Base-by-base conservation (phyloP, 805 yeast genomes). In the Teunomyces pallodes region DNA sequence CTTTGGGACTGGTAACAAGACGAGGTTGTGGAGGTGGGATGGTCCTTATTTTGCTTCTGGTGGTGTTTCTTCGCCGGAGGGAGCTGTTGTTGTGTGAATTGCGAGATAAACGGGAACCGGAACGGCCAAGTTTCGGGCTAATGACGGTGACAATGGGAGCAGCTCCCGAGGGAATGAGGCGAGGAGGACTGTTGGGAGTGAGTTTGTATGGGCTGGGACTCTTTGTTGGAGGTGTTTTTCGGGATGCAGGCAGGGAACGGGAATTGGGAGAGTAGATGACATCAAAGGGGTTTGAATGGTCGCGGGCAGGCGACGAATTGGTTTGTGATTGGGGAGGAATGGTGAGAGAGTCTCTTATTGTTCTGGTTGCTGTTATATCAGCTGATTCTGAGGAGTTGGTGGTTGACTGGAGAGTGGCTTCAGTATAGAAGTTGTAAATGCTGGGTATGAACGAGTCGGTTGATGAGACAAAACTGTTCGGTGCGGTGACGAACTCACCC, bases 241-340 rank as follows among this genome's bases (percentile, higher is more conserved):
- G 39, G 27, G 12, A 16, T 10, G 9, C 28, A 7, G 39, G 39
- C 10, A 26, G 39, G 12, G 39, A 36, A 17, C 28, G 39, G 10
- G 39, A 36, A 8, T 24, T 38, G 17, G 51, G 49, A n/a, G 42
- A 55, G 43, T 64, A 66, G 3, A 66, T 33, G 16, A 64, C 49
- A 14, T 62, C 69, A 46, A 66, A 65, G 2, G 70, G 70, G 38
- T 65, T 64, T 2, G 65, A 60, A 7, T 49, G 5, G 48, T 43
- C 16, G 20, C 46, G 33, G 43, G 27, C 33, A 36, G 36, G 36
- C 9, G 14, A 20, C 10, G n/a, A 13, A 10, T 20, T 31, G 24
- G 16, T 13, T 44, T 29, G 12, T 30, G 32, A 20, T 20, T 20
- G 24, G 24, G 24, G 24, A 10, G 32, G 32, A 30, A 9, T 7